Conservation (phyloP, 1,284 basidiomycete species). For the Peniophora sp. region DNA sequence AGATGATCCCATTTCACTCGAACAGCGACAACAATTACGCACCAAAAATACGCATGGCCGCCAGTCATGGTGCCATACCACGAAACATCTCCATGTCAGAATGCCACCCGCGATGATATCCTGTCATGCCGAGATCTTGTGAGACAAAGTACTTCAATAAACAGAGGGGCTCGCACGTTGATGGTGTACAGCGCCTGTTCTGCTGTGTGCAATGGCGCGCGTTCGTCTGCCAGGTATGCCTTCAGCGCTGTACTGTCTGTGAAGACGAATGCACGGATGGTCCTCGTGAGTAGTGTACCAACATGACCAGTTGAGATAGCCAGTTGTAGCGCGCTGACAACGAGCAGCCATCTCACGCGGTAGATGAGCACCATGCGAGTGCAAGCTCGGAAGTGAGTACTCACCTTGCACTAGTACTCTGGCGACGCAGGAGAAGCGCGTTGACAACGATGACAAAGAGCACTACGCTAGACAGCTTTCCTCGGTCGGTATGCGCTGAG, state of each 20-base stretch:
- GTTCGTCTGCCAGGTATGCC: not conserved
- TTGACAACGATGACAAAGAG: not conserved
- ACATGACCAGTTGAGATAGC: not conserved
- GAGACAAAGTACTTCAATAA: not conserved
- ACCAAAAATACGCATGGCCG: not conserved
- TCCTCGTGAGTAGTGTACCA: not conserved
- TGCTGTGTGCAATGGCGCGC: not conserved
- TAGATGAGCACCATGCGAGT: not conserved
- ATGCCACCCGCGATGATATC: not conserved
- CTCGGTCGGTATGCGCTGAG: not conserved
- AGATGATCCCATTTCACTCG: not conserved
- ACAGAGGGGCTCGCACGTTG: not conserved
- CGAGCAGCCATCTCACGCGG: not conserved
- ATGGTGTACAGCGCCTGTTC: not conserved
- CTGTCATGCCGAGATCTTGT: not conserved
- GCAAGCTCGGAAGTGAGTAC: not conserved
- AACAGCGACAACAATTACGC: not conserved
- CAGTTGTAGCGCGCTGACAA: not conserved
- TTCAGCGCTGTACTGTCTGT: not conserved
- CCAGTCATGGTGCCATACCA: not conserved
- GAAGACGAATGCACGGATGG: not conserved
- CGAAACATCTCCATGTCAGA: not conserved
- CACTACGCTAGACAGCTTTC: not conserved
- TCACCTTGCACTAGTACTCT: not conserved
- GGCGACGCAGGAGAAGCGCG: not conserved